Evolutionary conservation across 306 rosid species (phyloP).

Genomic region (Styphnolobium japonicum): DNA sequence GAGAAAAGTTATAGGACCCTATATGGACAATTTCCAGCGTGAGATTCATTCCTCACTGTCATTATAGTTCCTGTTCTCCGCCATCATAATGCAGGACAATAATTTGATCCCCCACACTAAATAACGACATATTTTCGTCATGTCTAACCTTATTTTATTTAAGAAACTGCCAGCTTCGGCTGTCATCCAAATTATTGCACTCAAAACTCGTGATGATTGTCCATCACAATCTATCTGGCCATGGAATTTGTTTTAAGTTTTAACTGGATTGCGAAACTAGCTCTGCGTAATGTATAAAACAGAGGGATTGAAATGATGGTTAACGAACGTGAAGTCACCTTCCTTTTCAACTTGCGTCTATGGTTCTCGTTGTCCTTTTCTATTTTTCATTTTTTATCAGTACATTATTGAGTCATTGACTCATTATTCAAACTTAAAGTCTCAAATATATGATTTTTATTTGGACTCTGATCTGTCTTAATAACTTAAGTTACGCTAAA

Average conservation of each 20-base stretch:
- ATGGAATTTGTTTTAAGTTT: background rate
- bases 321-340: too few species aligned
- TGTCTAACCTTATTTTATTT: background rate
- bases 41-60: conserved; percentile 11
- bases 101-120: conserved; percentile 13
- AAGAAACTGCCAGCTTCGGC: background rate
- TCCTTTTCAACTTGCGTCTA: too few species aligned
- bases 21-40: conserved; percentile 6
- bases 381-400: too few species aligned
- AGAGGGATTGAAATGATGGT: background rate
- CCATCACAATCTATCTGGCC: background rate
- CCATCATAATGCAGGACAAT: conserved; percentile 21
- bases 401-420: too few species aligned
- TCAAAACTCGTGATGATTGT: background rate
- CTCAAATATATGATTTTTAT: too few species aligned
- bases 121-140: conserved; percentile 27
- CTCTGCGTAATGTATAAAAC: conserved; percentile 16
- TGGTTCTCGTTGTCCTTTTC: too few species aligned
- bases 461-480: too few species aligned
- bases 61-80: conserved; percentile 25
- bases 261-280: conserved; percentile 9
- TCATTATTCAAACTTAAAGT: too few species aligned
- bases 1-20: background rate
- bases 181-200: background rate
- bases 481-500: too few species aligned